Percentiles rank a stretch among this genome's conserved stretches.
Conservation (phyloP, 345 rosid species). For the Citrus medica region DNA sequence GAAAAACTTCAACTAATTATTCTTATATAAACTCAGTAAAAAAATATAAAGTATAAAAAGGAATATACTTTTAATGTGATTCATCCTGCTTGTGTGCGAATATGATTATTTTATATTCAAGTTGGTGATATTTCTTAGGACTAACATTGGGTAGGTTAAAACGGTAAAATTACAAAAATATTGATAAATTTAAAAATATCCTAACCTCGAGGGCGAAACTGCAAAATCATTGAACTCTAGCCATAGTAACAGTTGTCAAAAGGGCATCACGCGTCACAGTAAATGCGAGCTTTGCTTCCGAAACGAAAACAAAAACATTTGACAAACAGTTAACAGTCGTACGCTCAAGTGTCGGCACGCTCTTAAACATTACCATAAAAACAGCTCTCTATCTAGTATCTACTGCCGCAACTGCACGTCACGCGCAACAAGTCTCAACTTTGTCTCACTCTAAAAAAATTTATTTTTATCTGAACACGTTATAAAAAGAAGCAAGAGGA, state of each 20-base stretch:
- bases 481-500: background rate
- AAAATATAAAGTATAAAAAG: too few species aligned
- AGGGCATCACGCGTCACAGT: background rate
- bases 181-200: background rate
- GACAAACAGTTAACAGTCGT: background rate
- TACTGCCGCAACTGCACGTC: background rate
- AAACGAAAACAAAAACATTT: background rate
- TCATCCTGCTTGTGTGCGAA: background rate
- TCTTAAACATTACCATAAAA: background rate
- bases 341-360: background rate
- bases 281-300: background rate
- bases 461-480: background rate
- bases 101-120: background rate
- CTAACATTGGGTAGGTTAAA: background rate
- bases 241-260: background rate
- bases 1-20: too few species aligned
- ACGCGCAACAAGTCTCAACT: background rate
- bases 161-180: background rate
- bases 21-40: too few species aligned
- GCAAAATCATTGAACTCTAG: background rate
- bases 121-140: background rate
- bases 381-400: background rate
- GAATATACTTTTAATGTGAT: background rate
- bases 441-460: background rate
- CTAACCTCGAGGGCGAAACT: background rate